phyloP scores from a whole-genome alignment of 331 rosid genomes.

The Pyracantha coccinea region DNA sequence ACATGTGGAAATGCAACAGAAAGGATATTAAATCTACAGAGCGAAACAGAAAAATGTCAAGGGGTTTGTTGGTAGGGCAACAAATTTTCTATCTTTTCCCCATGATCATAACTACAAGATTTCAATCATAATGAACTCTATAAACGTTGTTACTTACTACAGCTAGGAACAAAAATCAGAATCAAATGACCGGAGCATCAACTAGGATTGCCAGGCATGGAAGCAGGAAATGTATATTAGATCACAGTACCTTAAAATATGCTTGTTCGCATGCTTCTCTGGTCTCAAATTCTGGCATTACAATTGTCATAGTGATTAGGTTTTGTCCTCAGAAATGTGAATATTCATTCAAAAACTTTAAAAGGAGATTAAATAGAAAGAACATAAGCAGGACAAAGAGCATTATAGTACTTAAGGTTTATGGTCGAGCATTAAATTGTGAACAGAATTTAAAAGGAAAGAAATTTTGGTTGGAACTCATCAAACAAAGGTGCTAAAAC shows the following conservation, averaged over 20 bases:
- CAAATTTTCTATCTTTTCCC: neutral
- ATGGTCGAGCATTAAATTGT: neutral
- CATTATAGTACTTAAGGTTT: neutral
- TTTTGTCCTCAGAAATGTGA: conserved; percentile 4
- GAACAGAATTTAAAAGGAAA: neutral
- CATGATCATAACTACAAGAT: neutral
- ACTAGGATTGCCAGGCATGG: neutral
- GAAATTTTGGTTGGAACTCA: neutral
- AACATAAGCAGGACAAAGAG: neutral
- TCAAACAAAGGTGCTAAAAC: neutral
- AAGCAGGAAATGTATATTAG: neutral
- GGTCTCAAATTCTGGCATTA: conserved; percentile 70
- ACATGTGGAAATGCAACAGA: neutral
- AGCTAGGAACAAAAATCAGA: neutral
- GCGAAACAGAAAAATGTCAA: neutral
- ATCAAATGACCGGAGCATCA: neutral
- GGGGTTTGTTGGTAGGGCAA: neutral
- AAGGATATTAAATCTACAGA: neutral
- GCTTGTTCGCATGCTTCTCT: conserved; percentile 75
- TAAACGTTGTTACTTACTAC: neutral
- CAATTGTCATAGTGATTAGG: conserved; percentile 13
- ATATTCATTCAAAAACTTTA: neutral
- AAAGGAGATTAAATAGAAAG: neutral
- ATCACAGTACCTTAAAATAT: conserved; percentile 74
- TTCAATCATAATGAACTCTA: neutral